Percentiles rank a stretch among this genome's conserved stretches.
phyloP scores from a whole-genome alignment of 106 monocot genomes.

The Acorus gramineus region DNA sequence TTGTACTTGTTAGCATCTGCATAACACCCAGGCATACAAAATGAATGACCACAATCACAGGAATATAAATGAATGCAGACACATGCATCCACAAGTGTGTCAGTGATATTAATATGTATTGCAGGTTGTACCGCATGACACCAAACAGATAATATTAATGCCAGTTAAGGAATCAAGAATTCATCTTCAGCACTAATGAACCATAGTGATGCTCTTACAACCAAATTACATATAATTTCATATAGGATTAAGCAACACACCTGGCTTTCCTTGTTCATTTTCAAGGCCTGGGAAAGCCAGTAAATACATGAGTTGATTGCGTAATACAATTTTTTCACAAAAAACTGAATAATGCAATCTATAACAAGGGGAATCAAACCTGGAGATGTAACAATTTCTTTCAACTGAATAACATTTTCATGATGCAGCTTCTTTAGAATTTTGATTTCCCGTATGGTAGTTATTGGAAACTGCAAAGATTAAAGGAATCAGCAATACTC shows the following conservation, averaged over 20 bases:
- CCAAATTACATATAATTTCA: too few relatives aligned
- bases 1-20: slow-evolving; percentile 92
- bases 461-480: slow-evolving; percentile 78
- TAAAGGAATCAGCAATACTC: neutral
- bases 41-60: too few relatives aligned
- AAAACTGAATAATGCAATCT: neutral
- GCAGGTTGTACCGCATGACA: too few relatives aligned
- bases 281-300: slow-evolving; percentile 52
- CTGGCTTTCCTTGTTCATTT: slow-evolving; percentile 88
- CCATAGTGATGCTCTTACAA: too few relatives aligned
- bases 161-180: too few relatives aligned
- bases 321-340: neutral
- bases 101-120: too few relatives aligned
- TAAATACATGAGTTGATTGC: slow-evolving; percentile 4
- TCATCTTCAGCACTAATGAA: too few relatives aligned
- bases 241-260: slow-evolving; percentile 13
- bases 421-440: slow-evolving; percentile 96
- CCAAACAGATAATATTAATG: too few relatives aligned
- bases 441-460: slow-evolving; percentile 96
- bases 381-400: slow-evolving; percentile 96
- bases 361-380: slow-evolving; percentile 18
- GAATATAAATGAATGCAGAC: too few relatives aligned
- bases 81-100: too few relatives aligned
- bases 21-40: neutral
- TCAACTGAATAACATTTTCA: slow-evolving; percentile 87